Conservation (phyloP, 2,329 filamentous ascomycete species). For the Amauroascus niger region DNA sequence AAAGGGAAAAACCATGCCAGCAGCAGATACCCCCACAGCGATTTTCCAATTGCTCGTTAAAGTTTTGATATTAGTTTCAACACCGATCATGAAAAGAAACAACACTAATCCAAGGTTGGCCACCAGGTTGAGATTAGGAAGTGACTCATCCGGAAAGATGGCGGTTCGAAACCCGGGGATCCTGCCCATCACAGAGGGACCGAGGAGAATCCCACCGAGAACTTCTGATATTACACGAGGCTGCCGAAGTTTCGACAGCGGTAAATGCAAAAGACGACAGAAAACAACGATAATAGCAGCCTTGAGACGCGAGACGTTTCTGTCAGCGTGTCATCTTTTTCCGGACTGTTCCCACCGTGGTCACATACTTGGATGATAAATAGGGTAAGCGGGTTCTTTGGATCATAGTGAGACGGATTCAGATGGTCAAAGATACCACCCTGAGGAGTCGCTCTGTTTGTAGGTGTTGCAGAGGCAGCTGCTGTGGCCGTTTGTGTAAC, state of each 20-base stretch:
- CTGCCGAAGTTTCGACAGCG: constrained; percentile 65
- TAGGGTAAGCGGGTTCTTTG: constrained; percentile 61
- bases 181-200: constrained; percentile 77
- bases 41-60: constrained; percentile 71
- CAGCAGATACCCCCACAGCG: constrained; percentile 64
- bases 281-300: constrained; percentile 64
- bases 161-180: constrained; percentile 66
- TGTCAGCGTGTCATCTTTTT: not conserved
- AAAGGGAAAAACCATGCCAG: constrained; percentile 75
- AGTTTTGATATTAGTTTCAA: constrained; percentile 75
- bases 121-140: constrained; percentile 64
- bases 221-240: constrained; percentile 78
- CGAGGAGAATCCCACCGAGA: constrained; percentile 72
- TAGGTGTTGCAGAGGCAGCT: constrained; percentile 21
- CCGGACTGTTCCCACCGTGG: not conserved
- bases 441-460: constrained; percentile 42
- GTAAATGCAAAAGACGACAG: constrained; percentile 64
- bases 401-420: constrained; percentile 58
- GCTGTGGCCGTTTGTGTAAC: constrained; percentile 7
- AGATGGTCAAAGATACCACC: constrained; percentile 62
- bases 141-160: constrained; percentile 68
- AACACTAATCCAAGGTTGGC: constrained; percentile 76
- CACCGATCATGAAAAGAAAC: constrained; percentile 77
- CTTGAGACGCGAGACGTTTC: constrained; percentile 32
- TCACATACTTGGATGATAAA: constrained; percentile 63